These are phyloP conservation scores for Sambucus nigra DNA, from an alignment of 129 eudicot genomes.

Conservation along the genomic window DNA sequence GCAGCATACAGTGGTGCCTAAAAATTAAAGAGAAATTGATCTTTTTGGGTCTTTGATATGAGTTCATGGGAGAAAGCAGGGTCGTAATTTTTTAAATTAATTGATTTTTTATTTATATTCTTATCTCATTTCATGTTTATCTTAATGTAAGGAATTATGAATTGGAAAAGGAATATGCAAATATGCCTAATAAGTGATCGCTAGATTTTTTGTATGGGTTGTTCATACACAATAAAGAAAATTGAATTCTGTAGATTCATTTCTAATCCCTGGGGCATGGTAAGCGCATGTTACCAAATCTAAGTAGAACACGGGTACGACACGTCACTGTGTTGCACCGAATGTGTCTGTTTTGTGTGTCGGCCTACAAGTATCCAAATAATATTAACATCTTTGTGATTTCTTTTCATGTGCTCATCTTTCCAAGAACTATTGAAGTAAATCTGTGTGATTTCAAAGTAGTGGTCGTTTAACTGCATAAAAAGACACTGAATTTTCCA, in stretches of 20 bases:
- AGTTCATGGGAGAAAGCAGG: constrained; percentile 14
- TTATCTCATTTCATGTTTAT: constrained; percentile 15
- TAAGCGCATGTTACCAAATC: constrained; percentile 5
- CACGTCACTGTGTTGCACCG: too few species aligned
- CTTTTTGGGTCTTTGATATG: neutral
- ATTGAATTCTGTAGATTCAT: too few species aligned
- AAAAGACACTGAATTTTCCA: neutral
- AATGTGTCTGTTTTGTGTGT: neutral
- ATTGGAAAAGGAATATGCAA: constrained; percentile 15
- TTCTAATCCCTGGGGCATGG: too few species aligned
- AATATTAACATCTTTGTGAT: neutral
- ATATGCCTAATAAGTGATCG: constrained; percentile 20
- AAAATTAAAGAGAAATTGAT: constrained; percentile 2
- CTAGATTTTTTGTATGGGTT: constrained; percentile 7
- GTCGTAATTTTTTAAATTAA: constrained; percentile 1
- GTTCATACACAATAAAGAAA: neutral
- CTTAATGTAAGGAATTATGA: constrained; percentile 8
- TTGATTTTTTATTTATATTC: too few species aligned
- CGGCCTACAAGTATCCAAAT: neutral
- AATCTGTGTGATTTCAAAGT: too few species aligned
- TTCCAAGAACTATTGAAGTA: neutral
- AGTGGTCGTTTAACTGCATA: neutral
- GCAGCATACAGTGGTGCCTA: constrained; percentile 11
- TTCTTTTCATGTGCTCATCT: neutral
- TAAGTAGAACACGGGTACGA: neutral